Evolutionary conservation across 2,329 filamentous ascomycete species (phyloP), one percentile per base, ranked within the genome.

Genomic region (Didymella keratinophila): DNA sequence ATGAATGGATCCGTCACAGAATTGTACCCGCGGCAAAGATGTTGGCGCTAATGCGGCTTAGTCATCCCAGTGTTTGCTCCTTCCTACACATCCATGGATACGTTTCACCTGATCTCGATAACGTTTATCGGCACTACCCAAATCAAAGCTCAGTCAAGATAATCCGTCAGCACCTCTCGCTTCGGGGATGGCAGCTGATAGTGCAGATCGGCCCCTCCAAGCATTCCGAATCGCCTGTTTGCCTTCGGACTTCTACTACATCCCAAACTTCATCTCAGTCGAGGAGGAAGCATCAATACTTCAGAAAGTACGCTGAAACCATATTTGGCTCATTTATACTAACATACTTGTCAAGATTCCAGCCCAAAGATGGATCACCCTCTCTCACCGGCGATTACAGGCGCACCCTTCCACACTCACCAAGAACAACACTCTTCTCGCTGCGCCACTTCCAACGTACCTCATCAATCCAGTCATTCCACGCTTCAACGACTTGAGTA

Each of bases 321-420:
- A 8, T 12, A 0, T n/a, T 1, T 4, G 7, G 11, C 12, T 27
- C 3, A 1, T 4, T 8, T 11, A 32, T 30, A 28, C 27, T 44
- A 47, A 39, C 18, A 20, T 5, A 21, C 0, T 1, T 10, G 10
- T 25, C 9, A 25, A 81, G 79, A 81, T 83, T 3, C 80, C 81
- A 8, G 56, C 78, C 14, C 78, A 80, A 37, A 85, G 88, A 73
- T 99, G 95, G 94, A 93, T 92, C 62, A 84, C 89, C 48, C 88
- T 99, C 54, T 87, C 89, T n/a, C 92, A 93, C 76, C 90, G 95
- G 54, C 89, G 94, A 41, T 86, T 99, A 0, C 93, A 98, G 82
- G 92, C 92, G 0, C 92, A 93, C 84, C 95, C 94, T 1, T 95
- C 91, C 2, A 86, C 92, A 56, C 86, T 98, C 10, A 89, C 92